Base-by-base conservation (phyloP, 208 protist genomes). In the Trypanosoma congolense region DNA sequence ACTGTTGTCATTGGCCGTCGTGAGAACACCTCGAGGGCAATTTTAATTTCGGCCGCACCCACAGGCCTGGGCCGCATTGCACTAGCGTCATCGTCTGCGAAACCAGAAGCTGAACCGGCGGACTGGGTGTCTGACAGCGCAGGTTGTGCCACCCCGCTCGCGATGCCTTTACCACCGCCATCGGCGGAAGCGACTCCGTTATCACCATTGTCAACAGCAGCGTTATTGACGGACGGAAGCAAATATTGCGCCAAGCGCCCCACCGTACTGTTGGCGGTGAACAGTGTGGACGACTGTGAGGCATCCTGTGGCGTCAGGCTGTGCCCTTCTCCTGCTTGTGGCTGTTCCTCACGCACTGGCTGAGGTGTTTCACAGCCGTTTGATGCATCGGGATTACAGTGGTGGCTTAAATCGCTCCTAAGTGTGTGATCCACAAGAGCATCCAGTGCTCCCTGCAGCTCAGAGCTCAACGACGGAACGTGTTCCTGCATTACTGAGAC, bases 11-110 rank as follows among this genome's bases (percentile, higher is more conserved):
- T 78, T 12, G 73, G 72, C 29, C 88, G 80, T 22, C 60, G 70
- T 40, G 77, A 48, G 65, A 93, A 90, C 21, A 82, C 60, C 21
- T 80, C 70, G 26, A 95, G 73, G 1, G 88, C 88, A 31, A 95
- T 80, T 2, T 49, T 77, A 10, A 95, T 49, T 52, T 95, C 85
- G 43, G 66, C 31, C 9, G 66, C 26, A 24, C 24, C 41, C 21
- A 73, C 66, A 5, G 48, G 30, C 2, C 61, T 28, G 3, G 48
- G 38, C n/a, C 4, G 0, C 49, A 29, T 19, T 19, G 6, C 22
- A 38, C 36, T 33, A 3, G 1, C 3, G 18, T 9, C 2, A 19
- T 3, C 8, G 18, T 8, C 24, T 53, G 48, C 19, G 8, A 36
- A 9, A 18, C 12, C 48, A 18, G 12, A 8, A 9, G 33, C 48